These are phyloP conservation scores for Hypoxylon rickii DNA, from an alignment of 495 filamentous ascomycete genomes.

Conservation along the genomic window DNA sequence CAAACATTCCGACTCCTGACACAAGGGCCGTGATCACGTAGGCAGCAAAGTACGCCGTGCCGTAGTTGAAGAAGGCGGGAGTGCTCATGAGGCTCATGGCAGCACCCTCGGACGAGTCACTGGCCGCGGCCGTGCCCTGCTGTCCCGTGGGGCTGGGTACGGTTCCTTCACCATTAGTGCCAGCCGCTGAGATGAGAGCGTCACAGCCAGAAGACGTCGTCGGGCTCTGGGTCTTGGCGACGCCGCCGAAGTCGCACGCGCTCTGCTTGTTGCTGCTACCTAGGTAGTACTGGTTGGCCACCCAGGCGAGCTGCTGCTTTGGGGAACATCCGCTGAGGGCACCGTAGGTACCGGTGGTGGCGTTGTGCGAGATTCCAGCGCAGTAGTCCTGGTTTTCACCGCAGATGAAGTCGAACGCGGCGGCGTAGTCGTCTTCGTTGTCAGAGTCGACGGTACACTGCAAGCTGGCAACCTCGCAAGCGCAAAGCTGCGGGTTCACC, in stretches of 20 bases:
- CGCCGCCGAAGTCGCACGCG: constrained; percentile 79
- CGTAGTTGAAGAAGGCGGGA: constrained; percentile 60
- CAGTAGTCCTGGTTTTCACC: constrained; percentile 66
- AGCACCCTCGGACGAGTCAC: constrained; percentile 29
- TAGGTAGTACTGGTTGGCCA: constrained; percentile 79
- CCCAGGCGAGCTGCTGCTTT: constrained; percentile 77
- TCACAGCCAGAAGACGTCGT: constrained; percentile 47
- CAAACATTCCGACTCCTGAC: constrained; percentile 68
- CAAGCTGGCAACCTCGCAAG: constrained; percentile 74
- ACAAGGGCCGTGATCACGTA: constrained; percentile 64
- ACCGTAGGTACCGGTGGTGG: constrained; percentile 75
- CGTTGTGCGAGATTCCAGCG: constrained; percentile 71
- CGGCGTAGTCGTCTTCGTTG: constrained; percentile 57
- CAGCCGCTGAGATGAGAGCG: constrained; percentile 45
- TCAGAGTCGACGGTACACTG: constrained; percentile 64
- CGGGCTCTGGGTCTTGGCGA: constrained; percentile 56
- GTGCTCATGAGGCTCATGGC: constrained; percentile 44
- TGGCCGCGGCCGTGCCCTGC: constrained; percentile 40
- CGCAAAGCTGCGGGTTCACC: constrained; percentile 73
- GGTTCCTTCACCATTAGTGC: constrained; percentile 42
- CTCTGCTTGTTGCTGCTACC: constrained; percentile 55
- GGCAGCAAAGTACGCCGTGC: constrained; percentile 60
- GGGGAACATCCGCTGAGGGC: constrained; percentile 84
- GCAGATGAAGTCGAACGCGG: constrained; percentile 69
- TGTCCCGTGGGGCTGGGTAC: constrained; percentile 28